Evolutionary conservation across 2,329 filamentous ascomycete genomes (phyloP).

Genomic region (Botrytis fabae): DNA sequence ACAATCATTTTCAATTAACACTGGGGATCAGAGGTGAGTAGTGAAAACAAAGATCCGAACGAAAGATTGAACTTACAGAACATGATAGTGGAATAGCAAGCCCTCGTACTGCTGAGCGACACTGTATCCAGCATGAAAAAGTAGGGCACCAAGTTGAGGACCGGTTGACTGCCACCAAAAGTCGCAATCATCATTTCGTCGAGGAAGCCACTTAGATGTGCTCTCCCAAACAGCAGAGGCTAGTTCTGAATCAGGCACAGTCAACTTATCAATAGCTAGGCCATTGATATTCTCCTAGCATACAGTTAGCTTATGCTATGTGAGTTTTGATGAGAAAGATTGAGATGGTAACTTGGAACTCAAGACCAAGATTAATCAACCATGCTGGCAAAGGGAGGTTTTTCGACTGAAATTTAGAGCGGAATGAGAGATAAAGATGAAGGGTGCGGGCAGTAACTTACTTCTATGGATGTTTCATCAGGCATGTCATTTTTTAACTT

Average conservation of each 20-base stretch:
- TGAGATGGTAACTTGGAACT: neutral
- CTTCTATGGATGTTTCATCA: neutral
- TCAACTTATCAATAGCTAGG: neutral
- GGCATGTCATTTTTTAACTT: neutral
- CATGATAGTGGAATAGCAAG: constrained; percentile 2
- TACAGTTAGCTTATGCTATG: neutral
- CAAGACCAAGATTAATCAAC: neutral
- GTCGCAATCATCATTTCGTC: neutral
- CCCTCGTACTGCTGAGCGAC: neutral
- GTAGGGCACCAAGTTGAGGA: constrained; percentile 1
- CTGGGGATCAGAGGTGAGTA: neutral
- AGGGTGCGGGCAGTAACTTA: neutral
- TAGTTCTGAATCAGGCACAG: neutral
- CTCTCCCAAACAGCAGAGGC: neutral
- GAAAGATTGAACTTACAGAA: neutral
- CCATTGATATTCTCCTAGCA: neutral
- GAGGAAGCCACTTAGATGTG: neutral
- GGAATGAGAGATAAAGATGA: neutral
- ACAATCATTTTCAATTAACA: neutral
- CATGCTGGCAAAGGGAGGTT: neutral
- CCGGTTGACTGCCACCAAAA: constrained; percentile 10
- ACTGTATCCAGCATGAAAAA: neutral
- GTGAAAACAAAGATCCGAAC: neutral
- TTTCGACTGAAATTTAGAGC: neutral
- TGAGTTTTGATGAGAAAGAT: neutral